Evolutionary conservation across 2,329 filamentous ascomycete genomes (phyloP).

Genomic region (Monilinia vaccinii-corymbosi): DNA sequence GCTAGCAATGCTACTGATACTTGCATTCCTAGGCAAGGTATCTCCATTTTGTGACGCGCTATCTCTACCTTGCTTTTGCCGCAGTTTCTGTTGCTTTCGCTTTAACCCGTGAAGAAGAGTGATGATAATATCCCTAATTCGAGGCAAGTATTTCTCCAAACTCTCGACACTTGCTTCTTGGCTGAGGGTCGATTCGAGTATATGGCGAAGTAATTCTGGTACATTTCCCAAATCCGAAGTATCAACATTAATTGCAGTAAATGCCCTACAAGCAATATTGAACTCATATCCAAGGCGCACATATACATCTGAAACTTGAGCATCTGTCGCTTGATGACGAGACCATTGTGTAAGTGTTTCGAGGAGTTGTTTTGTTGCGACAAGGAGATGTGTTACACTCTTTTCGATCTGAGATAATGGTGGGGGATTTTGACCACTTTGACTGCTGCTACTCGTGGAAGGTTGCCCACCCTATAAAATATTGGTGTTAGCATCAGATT

Average conservation of each 20-base stretch:
- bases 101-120: conserved; percentile 93
- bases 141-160: conserved; percentile 84
- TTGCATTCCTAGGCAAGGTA: conserved; percentile 37
- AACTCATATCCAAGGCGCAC: conserved; percentile 97
- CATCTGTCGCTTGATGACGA: conserved; percentile 80
- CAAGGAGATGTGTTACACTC: conserved; percentile 93
- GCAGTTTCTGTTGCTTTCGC: conserved; percentile 86
- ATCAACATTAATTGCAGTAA: conserved; percentile 94
- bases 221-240: conserved; percentile 91
- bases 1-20: conserved; percentile 50
- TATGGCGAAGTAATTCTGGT: conserved; percentile 78
- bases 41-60: conserved; percentile 19
- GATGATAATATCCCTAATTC: conserved; percentile 97
- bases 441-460: conserved; percentile 15
- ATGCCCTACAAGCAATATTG: conserved; percentile 96
- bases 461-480: conserved; percentile 14
- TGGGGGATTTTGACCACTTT: conserved; percentile 20
- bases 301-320: conserved; percentile 95
- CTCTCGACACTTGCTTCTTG: conserved; percentile 93
- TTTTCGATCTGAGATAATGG: conserved; percentile 91
- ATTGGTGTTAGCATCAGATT: conserved; percentile 6
- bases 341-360: conserved; percentile 98
- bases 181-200: conserved; percentile 90
- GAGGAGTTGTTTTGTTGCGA: conserved; percentile 94
- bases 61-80: conserved; percentile 52